Evolutionary conservation across 1,284 basidiomycete genomes (phyloP).

Genomic region (Coniophora puteana): DNA sequence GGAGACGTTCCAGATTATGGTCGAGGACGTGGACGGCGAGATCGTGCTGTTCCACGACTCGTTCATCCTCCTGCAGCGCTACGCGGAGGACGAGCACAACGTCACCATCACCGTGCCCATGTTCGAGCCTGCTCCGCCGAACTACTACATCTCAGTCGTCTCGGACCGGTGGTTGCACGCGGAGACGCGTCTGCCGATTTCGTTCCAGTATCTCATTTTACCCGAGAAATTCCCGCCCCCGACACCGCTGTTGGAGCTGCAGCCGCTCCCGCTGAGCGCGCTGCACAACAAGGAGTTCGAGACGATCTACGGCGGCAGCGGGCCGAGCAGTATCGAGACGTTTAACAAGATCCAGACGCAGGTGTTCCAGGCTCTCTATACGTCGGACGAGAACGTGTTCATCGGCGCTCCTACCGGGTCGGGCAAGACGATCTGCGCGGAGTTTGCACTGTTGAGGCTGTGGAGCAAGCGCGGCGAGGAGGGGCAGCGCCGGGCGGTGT

Average conservation of each 20-base stretch:
- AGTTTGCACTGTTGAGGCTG: constrained; percentile 89
- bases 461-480: constrained; percentile 91
- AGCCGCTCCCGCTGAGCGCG: constrained; percentile 85
- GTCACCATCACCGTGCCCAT: constrained; percentile 94
- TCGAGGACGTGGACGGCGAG: constrained; percentile 98
- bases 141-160: constrained; percentile 95
- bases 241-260: constrained; percentile 91
- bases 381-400: constrained; percentile 94
- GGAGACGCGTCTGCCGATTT: constrained; percentile 92
- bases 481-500: constrained; percentile 85
- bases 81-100: constrained; percentile 91
- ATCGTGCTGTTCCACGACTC: constrained; percentile 92
- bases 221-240: constrained; percentile 96
- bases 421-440: constrained; percentile 96
- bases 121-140: constrained; percentile 95
- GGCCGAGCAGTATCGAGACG: constrained; percentile 66
- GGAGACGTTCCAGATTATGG: constrained; percentile 89
- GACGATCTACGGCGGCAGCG: constrained; percentile 78
- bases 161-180: constrained; percentile 96
- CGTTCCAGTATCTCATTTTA: constrained; percentile 96
- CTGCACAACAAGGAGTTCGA: constrained; percentile 93
- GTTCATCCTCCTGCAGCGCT: constrained; percentile 89
- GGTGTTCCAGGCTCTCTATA: constrained; percentile 97
- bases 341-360: constrained; percentile 99
- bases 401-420: constrained; percentile 95